Evolutionary conservation across 441 rosid species (phyloP).

Genomic region (Pelargonium cotyledonis): DNA sequence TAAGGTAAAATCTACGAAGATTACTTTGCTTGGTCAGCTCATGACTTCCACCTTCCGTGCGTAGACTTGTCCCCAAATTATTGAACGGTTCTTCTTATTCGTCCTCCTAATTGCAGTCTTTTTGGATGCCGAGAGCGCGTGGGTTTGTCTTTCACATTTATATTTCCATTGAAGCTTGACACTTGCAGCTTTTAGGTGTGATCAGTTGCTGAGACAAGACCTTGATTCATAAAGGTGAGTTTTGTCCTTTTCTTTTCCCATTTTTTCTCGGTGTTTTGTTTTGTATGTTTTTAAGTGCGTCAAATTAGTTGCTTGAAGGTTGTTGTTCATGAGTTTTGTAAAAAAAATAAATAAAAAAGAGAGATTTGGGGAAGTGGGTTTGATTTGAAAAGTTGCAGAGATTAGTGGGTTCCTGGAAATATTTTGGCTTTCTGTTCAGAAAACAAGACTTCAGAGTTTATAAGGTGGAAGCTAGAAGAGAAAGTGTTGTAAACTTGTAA

Average conservation of each 20-base stretch:
- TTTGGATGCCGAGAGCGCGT: too few relatives aligned
- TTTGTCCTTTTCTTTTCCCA: not conserved
- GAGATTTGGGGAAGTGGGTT: not conserved
- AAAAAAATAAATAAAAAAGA: not conserved
- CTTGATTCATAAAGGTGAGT: constrained; percentile 1
- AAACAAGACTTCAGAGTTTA: not conserved
- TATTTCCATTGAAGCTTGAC: too few relatives aligned
- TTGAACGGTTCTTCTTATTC: too few relatives aligned
- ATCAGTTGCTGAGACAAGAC: not conserved
- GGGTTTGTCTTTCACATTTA: too few relatives aligned
- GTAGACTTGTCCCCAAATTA: too few relatives aligned
- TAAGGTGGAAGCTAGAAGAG: too few relatives aligned
- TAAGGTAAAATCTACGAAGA: too few relatives aligned
- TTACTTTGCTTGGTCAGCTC: too few relatives aligned
- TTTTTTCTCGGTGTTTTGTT: not conserved
- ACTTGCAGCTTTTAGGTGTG: not conserved
- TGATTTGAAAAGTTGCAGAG: not conserved
- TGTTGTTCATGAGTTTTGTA: not conserved
- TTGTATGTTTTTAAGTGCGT: not conserved
- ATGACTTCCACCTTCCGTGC: too few relatives aligned
- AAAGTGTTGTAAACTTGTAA: too few relatives aligned
- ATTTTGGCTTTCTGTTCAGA: not conserved
- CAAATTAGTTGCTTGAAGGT: not conserved
- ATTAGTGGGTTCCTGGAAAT: not conserved
- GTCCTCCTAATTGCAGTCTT: too few relatives aligned